Percentiles rank a stretch among this genome's conserved stretches.
Conservation (phyloP, 768 basidiomycete species). For the Tylopilus felleus region DNA sequence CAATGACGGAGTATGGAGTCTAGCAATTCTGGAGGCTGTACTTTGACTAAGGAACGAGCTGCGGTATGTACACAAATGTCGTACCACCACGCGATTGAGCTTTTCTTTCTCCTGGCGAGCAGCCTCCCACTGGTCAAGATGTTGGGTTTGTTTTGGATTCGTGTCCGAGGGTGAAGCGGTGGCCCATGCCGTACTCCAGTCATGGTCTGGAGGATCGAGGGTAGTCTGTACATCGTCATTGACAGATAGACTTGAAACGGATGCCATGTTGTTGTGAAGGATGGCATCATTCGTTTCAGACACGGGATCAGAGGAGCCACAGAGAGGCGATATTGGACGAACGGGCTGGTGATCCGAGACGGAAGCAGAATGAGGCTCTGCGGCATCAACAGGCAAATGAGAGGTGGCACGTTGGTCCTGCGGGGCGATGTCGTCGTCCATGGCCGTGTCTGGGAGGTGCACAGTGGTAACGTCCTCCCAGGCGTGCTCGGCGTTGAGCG, state of each 20-base stretch:
- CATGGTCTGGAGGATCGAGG: constrained; percentile 9
- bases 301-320: not conserved
- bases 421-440: no score
- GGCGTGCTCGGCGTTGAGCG: no score
- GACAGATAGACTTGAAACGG: not conserved
- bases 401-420: not conserved
- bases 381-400: not conserved
- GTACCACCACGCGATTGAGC: constrained; percentile 62
- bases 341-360: not conserved
- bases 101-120: constrained; percentile 57
- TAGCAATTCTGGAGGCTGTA: constrained; percentile 68
- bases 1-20: constrained; percentile 53
- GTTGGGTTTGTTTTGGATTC: constrained; percentile 18
- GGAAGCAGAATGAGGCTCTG: not conserved
- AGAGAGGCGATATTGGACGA: no score
- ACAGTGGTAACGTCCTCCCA: no score
- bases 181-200: constrained; percentile 45
- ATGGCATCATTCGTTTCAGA: constrained; percentile 32
- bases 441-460: no score
- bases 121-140: constrained; percentile 64
- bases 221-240: not conserved
- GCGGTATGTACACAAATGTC: constrained; percentile 27
- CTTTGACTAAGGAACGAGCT: constrained; percentile 17
- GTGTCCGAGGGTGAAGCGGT: constrained; percentile 14
- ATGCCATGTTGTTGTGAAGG: constrained; percentile 43